These are phyloP conservation scores for Phyllosticta capitalensis DNA, from an alignment of 2,329 filamentous ascomycete genomes.

Conservation along the genomic window DNA sequence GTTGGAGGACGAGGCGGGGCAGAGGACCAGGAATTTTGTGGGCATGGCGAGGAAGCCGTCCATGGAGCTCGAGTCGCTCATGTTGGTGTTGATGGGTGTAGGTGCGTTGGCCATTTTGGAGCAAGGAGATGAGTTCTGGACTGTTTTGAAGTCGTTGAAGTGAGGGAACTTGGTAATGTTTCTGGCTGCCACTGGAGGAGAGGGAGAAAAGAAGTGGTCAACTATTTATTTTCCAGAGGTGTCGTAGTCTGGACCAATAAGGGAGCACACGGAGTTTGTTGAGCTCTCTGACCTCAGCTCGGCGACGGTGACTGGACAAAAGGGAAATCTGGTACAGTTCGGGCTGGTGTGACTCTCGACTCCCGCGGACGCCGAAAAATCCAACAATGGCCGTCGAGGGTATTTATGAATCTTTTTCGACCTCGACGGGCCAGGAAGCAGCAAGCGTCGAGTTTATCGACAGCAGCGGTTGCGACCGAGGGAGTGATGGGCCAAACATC, in stretches of 20 bases:
- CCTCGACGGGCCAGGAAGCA: not conserved
- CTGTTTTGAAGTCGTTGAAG: not conserved
- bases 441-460: not conserved
- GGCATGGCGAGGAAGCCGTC: constrained; percentile 14
- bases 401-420: not conserved
- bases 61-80: constrained; percentile 7
- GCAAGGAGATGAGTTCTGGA: not conserved
- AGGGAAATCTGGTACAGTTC: not conserved
- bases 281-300: not conserved
- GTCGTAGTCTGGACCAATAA: not conserved
- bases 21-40: constrained; percentile 14
- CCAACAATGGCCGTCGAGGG: not conserved
- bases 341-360: not conserved
- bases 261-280: not conserved
- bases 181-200: not conserved
- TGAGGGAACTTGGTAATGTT: not conserved
- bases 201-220: not conserved
- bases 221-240: not conserved
- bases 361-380: not conserved
- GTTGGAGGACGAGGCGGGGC: constrained; percentile 13
- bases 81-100: not conserved
- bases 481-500: too few relatives aligned
- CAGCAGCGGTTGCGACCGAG: too few relatives aligned
- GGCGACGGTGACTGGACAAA: not conserved
- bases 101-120: not conserved